A percentile compares a stretch with the other conserved stretches of the same genome.
These are phyloP conservation scores for Crithidia expoeki DNA, from an alignment of 208 protist species.

Conservation along the genomic window DNA sequence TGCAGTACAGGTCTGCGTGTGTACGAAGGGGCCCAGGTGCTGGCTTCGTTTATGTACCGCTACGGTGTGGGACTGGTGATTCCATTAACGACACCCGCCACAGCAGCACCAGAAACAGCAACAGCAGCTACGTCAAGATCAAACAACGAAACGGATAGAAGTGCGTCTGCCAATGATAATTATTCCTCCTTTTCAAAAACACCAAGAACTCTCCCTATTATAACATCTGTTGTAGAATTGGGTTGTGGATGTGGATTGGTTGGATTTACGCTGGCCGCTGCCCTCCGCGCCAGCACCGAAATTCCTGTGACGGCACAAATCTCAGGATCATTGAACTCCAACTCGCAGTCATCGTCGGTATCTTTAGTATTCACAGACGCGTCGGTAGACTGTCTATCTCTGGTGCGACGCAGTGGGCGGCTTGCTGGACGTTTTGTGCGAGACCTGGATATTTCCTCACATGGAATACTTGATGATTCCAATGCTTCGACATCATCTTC, in stretches of 20 bases:
- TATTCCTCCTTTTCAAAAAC: too few species aligned
- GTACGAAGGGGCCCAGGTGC: conserved; percentile 70
- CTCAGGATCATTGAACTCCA: too few species aligned
- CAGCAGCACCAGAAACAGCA: background rate
- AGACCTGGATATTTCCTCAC: background rate
- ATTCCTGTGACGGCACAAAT: too few species aligned
- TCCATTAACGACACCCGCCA: background rate
- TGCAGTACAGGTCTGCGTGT: conserved; percentile 74
- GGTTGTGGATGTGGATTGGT: conserved; percentile 73
- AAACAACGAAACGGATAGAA: too few species aligned
- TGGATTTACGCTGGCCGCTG: conserved; percentile 43
- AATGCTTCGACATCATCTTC: background rate
- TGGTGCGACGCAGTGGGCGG: conserved; percentile 38
- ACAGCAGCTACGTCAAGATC: background rate
- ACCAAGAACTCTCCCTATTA: too few species aligned
- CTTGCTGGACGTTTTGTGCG: conserved; percentile 12
- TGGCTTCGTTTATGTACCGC: conserved; percentile 57
- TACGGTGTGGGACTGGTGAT: conserved; percentile 37
- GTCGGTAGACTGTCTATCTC: conserved; percentile 45
- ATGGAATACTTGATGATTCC: background rate
- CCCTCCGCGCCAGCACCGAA: conserved; percentile 5
- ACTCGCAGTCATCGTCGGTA: background rate
- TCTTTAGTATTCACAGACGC: conserved; percentile 63
- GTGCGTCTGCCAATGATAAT: too few species aligned
- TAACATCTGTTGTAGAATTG: conserved; percentile 67